Evolutionary conservation across 352 stramenopile species (phyloP), one percentile per base, ranked within the genome.

Genomic region (Lagenidium sp.): DNA sequence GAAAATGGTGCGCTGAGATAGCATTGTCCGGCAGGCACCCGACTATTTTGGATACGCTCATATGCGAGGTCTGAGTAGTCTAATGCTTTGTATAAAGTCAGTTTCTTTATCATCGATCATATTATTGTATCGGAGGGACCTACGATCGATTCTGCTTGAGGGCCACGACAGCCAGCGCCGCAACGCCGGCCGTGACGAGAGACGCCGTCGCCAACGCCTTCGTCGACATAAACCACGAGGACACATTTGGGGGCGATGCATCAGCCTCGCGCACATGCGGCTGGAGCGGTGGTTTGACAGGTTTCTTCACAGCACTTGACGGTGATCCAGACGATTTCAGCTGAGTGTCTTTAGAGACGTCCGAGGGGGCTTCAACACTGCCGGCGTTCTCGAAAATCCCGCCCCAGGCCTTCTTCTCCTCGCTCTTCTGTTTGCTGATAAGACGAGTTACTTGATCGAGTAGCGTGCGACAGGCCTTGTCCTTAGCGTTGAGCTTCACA

Each of bases 371-470:
- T 28, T 55, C 54, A 13, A 46, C 55, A 31, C 40, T 25, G 12
- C 38, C 44, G 0, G 54, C 23, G 38, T 63, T 82, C 38, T 83
- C 70, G 32, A 93, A 83, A 28, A 89, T 85, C 31, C 78, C 76
- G 15, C 81, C 78, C 81, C 81, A 93, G 16, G 69, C 63, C 49
- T 88, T 74, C 50, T 74, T 86, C 45, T 93, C 81, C 36, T 85
- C 63, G 37, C 53, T 65, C 55, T 86, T 88, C 41, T 88, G 73
- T 51, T 89, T 71, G 38, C 68, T 69, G 39, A 89, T 60, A 16
- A 80, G 48, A 61, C 84, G 81, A 29, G 55, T 69, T 43, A 93
- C 75, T 19, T 65, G 62, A 15, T 93, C 75, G 25, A 93, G 58
- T 48, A 93, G 53, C 35, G 57, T 62, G 31, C 81, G 81, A 47